Percentiles rank a stretch among this genome's conserved stretches.
Conservation (phyloP, 2,329 filamentous ascomycete species). For the Nigrospora osmanthi region DNA sequence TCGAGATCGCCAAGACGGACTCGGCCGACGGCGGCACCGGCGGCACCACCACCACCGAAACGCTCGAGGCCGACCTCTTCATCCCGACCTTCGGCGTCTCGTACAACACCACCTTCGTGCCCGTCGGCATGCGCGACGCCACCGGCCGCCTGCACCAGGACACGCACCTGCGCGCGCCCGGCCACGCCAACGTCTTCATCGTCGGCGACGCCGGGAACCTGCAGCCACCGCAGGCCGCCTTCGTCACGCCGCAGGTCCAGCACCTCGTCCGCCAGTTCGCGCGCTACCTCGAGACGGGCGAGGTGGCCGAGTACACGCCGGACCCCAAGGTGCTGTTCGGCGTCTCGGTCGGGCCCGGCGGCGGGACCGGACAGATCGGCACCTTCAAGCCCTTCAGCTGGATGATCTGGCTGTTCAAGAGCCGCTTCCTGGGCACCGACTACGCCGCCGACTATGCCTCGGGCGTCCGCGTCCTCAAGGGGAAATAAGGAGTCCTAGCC, state of each 20-base stretch:
- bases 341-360: constrained; percentile 30
- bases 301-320: constrained; percentile 20
- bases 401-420: constrained; percentile 30
- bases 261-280: constrained; percentile 24
- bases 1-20: constrained; percentile 24
- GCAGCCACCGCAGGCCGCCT: constrained; percentile 22
- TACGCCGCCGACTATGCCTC: constrained; percentile 18
- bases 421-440: constrained; percentile 27
- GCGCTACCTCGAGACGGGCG: constrained; percentile 20
- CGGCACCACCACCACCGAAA: constrained; percentile 17
- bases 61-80: constrained; percentile 34
- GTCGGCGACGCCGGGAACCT: constrained; percentile 35
- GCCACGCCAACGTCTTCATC: constrained; percentile 32
- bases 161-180: constrained; percentile 24
- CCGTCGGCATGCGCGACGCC: constrained; percentile 25
- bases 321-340: constrained; percentile 21
- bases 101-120: constrained; percentile 37
- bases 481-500: too few species aligned
- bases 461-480: constrained; percentile 9
- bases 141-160: constrained; percentile 28
- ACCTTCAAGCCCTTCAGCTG: constrained; percentile 27
- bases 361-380: constrained; percentile 29
- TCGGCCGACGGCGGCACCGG: constrained; percentile 11
- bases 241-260: constrained; percentile 23
- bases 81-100: constrained; percentile 36